phyloP scores from a whole-genome alignment of 1,284 basidiomycete genomes.

The Malassezia yamatoensis region DNA sequence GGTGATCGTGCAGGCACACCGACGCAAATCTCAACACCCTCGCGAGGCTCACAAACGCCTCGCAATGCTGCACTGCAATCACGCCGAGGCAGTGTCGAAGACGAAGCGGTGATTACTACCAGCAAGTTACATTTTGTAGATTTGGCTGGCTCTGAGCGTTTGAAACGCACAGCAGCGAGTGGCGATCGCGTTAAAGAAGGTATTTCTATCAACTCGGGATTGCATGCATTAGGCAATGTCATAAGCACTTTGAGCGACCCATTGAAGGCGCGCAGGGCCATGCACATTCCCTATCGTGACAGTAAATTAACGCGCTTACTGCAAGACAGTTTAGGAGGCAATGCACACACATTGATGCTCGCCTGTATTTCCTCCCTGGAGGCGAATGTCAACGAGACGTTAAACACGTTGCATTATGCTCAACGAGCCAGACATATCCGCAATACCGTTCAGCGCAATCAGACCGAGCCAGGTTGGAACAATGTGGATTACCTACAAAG shows the following conservation, averaged over 20 bases:
- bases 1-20: constrained; percentile 1
- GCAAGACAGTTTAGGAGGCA: constrained; percentile 97
- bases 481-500: constrained; percentile 87
- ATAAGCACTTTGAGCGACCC: constrained; percentile 97
- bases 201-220: constrained; percentile 72
- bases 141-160: constrained; percentile 83
- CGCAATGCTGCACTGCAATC: not conserved
- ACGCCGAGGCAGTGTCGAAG: not conserved
- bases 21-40: constrained; percentile 11
- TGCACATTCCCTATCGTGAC: constrained; percentile 89
- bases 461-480: constrained; percentile 95
- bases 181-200: constrained; percentile 95
- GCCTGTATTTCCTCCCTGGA: constrained; percentile 93
- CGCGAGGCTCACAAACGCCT: not conserved
- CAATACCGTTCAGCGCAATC: constrained; percentile 81
- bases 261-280: constrained; percentile 51
- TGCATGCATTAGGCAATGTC: constrained; percentile 91
- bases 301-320: constrained; percentile 84
- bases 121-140: constrained; percentile 99
- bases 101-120: constrained; percentile 68
- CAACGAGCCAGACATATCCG: constrained; percentile 95
- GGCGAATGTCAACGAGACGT: constrained; percentile 85
- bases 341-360: constrained; percentile 96
- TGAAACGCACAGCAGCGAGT: constrained; percentile 51
- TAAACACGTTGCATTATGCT: constrained; percentile 96